Conservation (phyloP, 305 asterid genomes). For the Salvia sclarea region DNA sequence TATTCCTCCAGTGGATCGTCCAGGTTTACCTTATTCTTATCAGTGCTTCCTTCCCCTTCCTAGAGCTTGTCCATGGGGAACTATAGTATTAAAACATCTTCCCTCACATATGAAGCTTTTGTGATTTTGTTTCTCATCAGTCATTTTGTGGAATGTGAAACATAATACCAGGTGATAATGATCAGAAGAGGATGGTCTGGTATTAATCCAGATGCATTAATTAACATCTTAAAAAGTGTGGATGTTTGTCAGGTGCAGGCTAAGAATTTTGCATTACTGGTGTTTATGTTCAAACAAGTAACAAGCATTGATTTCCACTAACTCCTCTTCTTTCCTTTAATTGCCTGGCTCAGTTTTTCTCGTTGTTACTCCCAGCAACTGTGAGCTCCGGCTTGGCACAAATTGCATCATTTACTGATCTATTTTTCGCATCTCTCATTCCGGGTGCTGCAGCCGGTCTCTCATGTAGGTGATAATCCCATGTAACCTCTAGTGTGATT, state of each 20-base stretch:
- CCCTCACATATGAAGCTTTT: neutral
- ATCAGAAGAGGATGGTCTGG: constrained; percentile 35
- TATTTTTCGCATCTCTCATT: constrained; percentile 44
- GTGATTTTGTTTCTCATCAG: constrained; percentile 14
- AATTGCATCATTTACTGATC: constrained; percentile 52
- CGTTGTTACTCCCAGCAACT: constrained; percentile 49
- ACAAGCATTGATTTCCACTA: constrained; percentile 16
- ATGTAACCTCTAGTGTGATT: neutral
- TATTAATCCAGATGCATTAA: constrained; percentile 37
- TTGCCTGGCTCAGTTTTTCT: constrained; percentile 42
- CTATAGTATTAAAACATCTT: too few relatives aligned
- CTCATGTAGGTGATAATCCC: constrained; percentile 41
- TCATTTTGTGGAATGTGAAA: constrained; percentile 2
- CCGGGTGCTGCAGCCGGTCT: constrained; percentile 53
- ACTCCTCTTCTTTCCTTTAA: neutral
- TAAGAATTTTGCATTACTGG: constrained; percentile 11
- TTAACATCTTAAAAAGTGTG: constrained; percentile 29
- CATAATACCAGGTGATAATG: constrained; percentile 36
- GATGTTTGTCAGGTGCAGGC: constrained; percentile 46
- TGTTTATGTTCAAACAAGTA: neutral
- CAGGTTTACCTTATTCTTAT: constrained; percentile 40
- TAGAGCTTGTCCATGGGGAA: constrained; percentile 2
- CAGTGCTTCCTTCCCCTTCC: neutral
- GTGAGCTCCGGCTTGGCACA: constrained; percentile 48
- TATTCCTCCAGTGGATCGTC: constrained; percentile 47